phyloP scores from a whole-genome alignment of 75 land plant species.

The Ceratopteris richardii region DNA sequence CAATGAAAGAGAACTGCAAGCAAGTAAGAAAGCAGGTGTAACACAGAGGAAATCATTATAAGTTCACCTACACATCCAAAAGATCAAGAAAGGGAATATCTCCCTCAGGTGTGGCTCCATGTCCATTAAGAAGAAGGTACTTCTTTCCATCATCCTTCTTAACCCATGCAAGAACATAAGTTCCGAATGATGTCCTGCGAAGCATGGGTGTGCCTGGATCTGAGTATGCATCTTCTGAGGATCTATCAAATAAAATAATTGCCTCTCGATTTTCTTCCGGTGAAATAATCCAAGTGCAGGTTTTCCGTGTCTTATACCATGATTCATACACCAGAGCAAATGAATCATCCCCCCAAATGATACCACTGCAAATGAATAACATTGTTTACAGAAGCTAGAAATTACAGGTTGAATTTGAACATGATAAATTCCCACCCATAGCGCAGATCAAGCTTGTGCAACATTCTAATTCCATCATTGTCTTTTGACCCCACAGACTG shows the following conservation, averaged over 20 bases:
- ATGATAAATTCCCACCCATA: conserved; percentile 55
- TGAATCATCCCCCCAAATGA: conserved; percentile 84
- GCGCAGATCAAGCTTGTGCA: conserved; percentile 81
- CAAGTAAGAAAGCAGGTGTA: too few relatives aligned
- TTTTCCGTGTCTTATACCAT: conserved; percentile 92
- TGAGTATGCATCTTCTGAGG: conserved; percentile 93
- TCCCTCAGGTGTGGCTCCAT: conserved; percentile 90
- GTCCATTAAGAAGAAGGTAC: conserved; percentile 68
- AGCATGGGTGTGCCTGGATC: conserved; percentile 97
- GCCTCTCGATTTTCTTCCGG: conserved; percentile 54
- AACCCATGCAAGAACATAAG: conserved; percentile 81
- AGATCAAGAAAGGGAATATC: conserved; percentile 92
- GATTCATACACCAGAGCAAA: conserved; percentile 89
- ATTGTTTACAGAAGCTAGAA: not conserved
- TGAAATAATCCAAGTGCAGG: conserved; percentile 81
- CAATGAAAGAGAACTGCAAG: conserved; percentile 4
- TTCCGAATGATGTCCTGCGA: conserved; percentile 72
- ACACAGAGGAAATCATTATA: not conserved
- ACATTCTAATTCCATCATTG: conserved; percentile 44
- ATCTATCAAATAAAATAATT: conserved; percentile 80
- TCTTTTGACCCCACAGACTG: conserved; percentile 54
- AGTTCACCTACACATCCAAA: conserved; percentile 64
- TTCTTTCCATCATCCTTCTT: conserved; percentile 59
- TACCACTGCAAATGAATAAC: conserved; percentile 42
- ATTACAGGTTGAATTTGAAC: not conserved